Base-by-base conservation (phyloP, 176 grass and related monocot species). In the Thalia dealbata region DNA sequence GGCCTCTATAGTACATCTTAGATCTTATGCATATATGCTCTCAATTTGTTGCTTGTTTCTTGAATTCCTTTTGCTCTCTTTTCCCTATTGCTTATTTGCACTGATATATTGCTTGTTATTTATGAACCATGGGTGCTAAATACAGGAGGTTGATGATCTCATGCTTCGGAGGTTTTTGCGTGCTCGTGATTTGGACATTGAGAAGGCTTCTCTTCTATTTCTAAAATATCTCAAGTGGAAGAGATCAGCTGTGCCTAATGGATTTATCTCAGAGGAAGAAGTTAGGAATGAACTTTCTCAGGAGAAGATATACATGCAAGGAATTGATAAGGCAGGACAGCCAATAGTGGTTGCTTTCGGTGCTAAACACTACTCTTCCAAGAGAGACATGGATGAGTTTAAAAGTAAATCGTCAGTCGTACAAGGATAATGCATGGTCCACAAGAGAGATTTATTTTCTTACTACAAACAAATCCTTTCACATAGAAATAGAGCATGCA, bases 221-320 rank as follows among this genome's bases (percentile, higher is more conserved):
- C 38, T 90, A 27, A 89, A 84, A 61, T 87, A 92, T 77, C 82
- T 89, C 1, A 77, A 81, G 15, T 96, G 92, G 92, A 96, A 81
- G 82, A 78, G 50, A 10, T 9, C 48, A 45, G 64, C 80, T 4
- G 83, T 91, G 28, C 89, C 92, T 56, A 19, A 78, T 32, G 84
- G 84, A 11, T 64, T 41, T 48, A 84, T 92, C 71, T 62, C 84
- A 14, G 51, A 66, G 0, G 78, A 74, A 38, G 80, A 85, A 69
- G 80, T 96, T 52, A 77, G 71, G 16, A 68, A 74, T n/a, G 89
- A 96, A 77, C 52, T 79, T 14, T 69, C 35, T 14, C 82, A 87
- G 81, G 79, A 70, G 68, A 96, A 89, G 78, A 32, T 89, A 1
- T 82, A 18, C 72, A 10, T 75, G 51, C 92, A 87, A 46, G 92